Base-by-base conservation (phyloP, 257 asterid genomes). In the Capsicum baccatum region DNA sequence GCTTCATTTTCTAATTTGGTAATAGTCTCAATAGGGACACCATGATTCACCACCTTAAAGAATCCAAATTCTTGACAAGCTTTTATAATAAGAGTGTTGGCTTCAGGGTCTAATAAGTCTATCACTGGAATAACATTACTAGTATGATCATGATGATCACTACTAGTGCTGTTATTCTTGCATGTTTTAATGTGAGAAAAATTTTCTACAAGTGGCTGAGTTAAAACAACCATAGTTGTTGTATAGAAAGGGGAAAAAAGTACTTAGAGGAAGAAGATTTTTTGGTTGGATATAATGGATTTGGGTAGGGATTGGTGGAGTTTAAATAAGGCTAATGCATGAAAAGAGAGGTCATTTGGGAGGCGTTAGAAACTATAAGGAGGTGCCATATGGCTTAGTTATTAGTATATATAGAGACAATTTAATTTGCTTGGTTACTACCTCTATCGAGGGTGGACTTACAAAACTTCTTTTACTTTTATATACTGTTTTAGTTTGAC, bases 31-130 rank as follows among this genome's bases (percentile, higher is more conserved):
- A 79, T 16, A 14, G 88, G 83, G 54, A 87, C 70, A 9, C 87
- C 89, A 82, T 87, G 89, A 47, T 87, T 87, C 48, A 87, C 82
- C 67, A 87, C 35, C 85, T 87, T 84, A 39, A 87, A 87, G 88
- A 85, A 87, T 42, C 89, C 89, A 83, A 66, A 83, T 52, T 87
- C 89, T 44, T 85, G 47, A 52, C 85, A 87, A 55, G 89, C 89
- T 21, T 83, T 79, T 55, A 85, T 81, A 9, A 87, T 87, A 16
- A 33, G 63, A 21, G 33, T 60, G 3, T 83, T 60, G 13, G 88
- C 86, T 14, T 87, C 84, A 6, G 88, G 86, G 62, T 70, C 85
- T 42, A 42, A 35, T 19, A 87, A 60, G 82, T 87, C 85, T 47
- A 87, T 79, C 15, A 87, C 89, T 39, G 89, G 89, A 48, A 87